Evolutionary conservation across 2,329 filamentous ascomycete species (phyloP).

Genomic region (Aspergillus floridensis): DNA sequence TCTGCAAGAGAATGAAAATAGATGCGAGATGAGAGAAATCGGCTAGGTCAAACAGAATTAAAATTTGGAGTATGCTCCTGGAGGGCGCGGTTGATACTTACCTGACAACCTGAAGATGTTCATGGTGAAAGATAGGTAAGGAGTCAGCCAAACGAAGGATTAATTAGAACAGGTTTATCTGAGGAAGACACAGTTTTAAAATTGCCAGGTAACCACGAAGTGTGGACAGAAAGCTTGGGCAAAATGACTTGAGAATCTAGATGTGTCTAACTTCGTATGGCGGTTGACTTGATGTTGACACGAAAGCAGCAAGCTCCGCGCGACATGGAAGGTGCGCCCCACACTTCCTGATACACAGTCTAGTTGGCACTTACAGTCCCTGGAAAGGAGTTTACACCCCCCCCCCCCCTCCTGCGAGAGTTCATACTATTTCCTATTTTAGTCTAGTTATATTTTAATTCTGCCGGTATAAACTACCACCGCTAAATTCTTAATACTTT

Average conservation of each 20-base stretch:
- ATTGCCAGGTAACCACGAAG: not conserved
- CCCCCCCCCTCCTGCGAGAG: too few relatives aligned
- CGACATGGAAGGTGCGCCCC: constrained; percentile 14
- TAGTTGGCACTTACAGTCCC: too few relatives aligned
- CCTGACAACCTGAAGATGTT: constrained; percentile 69
- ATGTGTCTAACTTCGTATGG: not conserved
- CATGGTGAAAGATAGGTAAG: constrained; percentile 47
- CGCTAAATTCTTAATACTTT: too few relatives aligned
- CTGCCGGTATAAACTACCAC: too few relatives aligned
- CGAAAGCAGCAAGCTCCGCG: constrained; percentile 35
- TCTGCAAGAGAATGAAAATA: constrained; percentile 91
- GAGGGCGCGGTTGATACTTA: constrained; percentile 32
- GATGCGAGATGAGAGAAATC: constrained; percentile 95
- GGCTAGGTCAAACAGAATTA: constrained; percentile 51
- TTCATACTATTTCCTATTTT: too few relatives aligned
- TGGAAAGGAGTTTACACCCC: too few relatives aligned
- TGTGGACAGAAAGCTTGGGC: not conserved
- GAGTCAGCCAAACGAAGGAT: too few relatives aligned
- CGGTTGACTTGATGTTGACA: constrained; percentile 35
- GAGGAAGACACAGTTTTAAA: not conserved
- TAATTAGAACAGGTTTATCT: not conserved
- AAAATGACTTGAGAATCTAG: not conserved
- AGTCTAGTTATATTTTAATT: too few relatives aligned
- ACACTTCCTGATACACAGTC: constrained; percentile 10
- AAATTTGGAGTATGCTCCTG: not conserved